phyloP scores from a whole-genome alignment of 148 eudicot genomes.

The Hydrangea macrophylla region DNA sequence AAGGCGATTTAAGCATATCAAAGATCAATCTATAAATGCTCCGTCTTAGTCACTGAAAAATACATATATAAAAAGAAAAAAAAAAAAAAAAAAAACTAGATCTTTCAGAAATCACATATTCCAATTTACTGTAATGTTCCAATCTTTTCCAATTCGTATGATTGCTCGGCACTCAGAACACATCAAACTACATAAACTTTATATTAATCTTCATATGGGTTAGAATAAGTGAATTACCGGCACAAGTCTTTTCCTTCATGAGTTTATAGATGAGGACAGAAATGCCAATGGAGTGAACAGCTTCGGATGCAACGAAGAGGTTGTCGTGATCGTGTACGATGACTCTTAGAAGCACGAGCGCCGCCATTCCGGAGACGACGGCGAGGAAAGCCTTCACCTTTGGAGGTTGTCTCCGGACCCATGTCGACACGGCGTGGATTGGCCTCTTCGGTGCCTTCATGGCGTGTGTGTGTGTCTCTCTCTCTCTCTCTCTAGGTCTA shows the following conservation, averaged over 20 bases:
- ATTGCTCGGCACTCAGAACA: neutral
- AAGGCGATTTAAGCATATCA: too few species aligned
- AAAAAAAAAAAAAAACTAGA: neutral
- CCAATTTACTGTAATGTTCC: neutral
- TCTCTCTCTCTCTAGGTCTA: neutral
- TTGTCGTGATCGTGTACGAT: conserved; percentile 87
- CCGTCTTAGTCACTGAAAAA: too few species aligned
- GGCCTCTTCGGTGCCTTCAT: conserved; percentile 70
- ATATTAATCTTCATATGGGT: too few species aligned
- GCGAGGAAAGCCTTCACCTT: conserved; percentile 89
- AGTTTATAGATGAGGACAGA: conserved; percentile 80
- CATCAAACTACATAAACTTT: neutral
- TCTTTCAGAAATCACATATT: neutral
- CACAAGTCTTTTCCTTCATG: conserved; percentile 85
- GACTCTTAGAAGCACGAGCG: conserved; percentile 56
- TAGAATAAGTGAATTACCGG: conserved; percentile 40
- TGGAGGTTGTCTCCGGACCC: conserved; percentile 83
- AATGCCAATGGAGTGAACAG: conserved; percentile 79
- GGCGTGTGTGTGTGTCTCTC: too few species aligned
- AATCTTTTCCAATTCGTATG: neutral
- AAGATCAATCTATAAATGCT: too few species aligned
- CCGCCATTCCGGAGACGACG: conserved; percentile 68
- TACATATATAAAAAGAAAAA: too few species aligned
- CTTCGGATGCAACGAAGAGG: conserved; percentile 85
- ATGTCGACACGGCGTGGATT: conserved; percentile 54